A percentile compares a stretch with the other conserved stretches of the same genome.
phyloP scores from a whole-genome alignment of 495 filamentous ascomycete genomes.

The Beverwykella pulmonaria region DNA sequence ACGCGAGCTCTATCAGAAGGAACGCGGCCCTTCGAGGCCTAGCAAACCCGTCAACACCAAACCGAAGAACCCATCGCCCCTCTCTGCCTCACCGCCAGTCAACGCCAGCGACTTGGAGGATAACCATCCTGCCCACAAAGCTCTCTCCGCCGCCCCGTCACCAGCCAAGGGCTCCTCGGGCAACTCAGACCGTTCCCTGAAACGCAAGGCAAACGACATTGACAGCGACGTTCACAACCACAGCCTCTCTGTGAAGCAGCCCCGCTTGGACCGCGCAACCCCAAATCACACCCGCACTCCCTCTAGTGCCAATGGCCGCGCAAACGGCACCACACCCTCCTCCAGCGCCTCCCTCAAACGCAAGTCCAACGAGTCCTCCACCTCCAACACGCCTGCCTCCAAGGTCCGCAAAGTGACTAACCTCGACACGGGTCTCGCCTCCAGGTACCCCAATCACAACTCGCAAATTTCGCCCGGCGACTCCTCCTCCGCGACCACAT shows the following conservation, averaged over 20 bases:
- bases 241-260: conserved; percentile 30
- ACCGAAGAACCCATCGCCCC: conserved; percentile 42
- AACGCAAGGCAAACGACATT: conserved; percentile 43
- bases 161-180: conserved; percentile 31
- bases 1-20: not conserved
- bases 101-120: conserved; percentile 42
- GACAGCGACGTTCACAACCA: conserved; percentile 35
- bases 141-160: conserved; percentile 30
- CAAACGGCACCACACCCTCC: conserved; percentile 24
- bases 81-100: conserved; percentile 39
- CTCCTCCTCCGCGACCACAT: conserved; percentile 30
- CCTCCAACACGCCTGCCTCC: conserved; percentile 17
- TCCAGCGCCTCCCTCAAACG: conserved; percentile 33
- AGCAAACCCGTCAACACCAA: conserved; percentile 35
- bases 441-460: conserved; percentile 27
- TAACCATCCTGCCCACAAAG: conserved; percentile 36
- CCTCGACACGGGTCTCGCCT: conserved; percentile 31
- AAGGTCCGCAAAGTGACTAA: conserved; percentile 33
- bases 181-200: conserved; percentile 34
- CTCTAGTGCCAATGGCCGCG: conserved; percentile 10
- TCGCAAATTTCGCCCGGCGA: conserved; percentile 23
- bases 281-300: conserved; percentile 30
- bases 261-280: conserved; percentile 25
- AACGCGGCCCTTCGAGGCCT: conserved; percentile 3
- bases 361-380: conserved; percentile 28